Conservation (phyloP, 805 yeast genomes). For the Lipomyces orientalis region DNA sequence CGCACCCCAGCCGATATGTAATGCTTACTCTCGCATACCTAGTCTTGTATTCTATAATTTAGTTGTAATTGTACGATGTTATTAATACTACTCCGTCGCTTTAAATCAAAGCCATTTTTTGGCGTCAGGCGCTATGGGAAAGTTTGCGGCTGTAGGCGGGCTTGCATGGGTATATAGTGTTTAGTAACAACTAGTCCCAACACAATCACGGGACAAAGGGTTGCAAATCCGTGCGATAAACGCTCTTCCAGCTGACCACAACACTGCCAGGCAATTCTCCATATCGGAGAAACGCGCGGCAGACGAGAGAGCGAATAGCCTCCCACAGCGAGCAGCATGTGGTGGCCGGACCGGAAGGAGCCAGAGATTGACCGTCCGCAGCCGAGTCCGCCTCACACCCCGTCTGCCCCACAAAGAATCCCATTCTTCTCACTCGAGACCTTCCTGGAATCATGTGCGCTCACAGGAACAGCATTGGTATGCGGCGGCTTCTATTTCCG, state of each 20-base stretch:
- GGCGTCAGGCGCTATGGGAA: too few species aligned
- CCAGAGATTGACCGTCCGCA: not conserved
- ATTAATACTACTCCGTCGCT: too few species aligned
- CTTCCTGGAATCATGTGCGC: not conserved
- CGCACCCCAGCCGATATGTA: not conserved
- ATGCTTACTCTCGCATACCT: too few species aligned
- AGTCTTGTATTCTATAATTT: too few species aligned
- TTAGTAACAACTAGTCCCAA: too few species aligned
- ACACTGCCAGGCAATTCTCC: not conserved
- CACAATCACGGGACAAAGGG: too few species aligned
- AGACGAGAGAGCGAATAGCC: not conserved
- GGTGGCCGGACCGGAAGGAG: not conserved
- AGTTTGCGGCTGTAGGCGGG: too few species aligned
- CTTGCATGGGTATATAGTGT: too few species aligned
- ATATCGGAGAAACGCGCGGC: not conserved
- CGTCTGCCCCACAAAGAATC: not conserved
- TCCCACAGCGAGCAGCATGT: not conserved
- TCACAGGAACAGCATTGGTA: constrained; percentile 13
- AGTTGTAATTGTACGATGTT: too few species aligned
- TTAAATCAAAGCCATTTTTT: too few species aligned
- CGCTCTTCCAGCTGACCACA: not conserved
- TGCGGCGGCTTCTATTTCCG: constrained; percentile 14
- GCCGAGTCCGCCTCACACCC: not conserved
- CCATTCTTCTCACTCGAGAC: constrained; percentile 6
- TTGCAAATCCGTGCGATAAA: too few species aligned